phyloP scores from a whole-genome alignment of 148 eudicot genomes.

The Chenopodium suecicum region DNA sequence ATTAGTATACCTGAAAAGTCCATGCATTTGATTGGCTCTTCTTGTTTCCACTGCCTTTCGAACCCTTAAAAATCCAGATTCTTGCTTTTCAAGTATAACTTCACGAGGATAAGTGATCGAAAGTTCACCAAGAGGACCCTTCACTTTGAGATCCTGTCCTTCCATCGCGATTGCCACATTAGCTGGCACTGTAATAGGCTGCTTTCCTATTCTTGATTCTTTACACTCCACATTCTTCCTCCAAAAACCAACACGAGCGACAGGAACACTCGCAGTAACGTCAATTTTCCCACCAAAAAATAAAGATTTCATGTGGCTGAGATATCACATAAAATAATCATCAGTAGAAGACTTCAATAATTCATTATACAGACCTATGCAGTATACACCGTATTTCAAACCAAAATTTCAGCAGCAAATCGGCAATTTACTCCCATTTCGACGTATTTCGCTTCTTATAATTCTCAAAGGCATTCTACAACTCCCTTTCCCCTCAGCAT shows the following conservation, averaged over 20 bases:
- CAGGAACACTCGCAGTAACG: constrained; percentile 35
- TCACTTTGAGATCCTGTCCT: constrained; percentile 70
- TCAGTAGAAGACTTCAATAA: neutral
- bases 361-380: neutral
- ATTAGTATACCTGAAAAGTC: constrained; percentile 70
- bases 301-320: constrained; percentile 55
- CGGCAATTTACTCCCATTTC: neutral
- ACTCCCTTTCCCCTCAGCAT: neutral
- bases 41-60: constrained; percentile 75
- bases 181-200: constrained; percentile 76
- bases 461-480: neutral
- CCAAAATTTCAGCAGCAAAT: neutral
- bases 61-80: constrained; percentile 61
- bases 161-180: constrained; percentile 70
- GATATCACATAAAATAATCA: neutral
- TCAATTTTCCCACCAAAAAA: constrained; percentile 56
- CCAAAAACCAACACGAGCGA: constrained; percentile 38
- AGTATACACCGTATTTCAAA: neutral
- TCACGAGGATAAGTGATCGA: constrained; percentile 80
- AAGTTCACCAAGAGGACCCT: constrained; percentile 94
- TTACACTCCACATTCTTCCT: constrained; percentile 68
- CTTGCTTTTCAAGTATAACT: constrained; percentile 64
- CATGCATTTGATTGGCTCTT: constrained; percentile 96
- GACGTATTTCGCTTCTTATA: neutral
- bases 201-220: constrained; percentile 95